Base-by-base conservation (phyloP, 1,139 yeast genomes). In the Debaryomyces sp. region DNA sequence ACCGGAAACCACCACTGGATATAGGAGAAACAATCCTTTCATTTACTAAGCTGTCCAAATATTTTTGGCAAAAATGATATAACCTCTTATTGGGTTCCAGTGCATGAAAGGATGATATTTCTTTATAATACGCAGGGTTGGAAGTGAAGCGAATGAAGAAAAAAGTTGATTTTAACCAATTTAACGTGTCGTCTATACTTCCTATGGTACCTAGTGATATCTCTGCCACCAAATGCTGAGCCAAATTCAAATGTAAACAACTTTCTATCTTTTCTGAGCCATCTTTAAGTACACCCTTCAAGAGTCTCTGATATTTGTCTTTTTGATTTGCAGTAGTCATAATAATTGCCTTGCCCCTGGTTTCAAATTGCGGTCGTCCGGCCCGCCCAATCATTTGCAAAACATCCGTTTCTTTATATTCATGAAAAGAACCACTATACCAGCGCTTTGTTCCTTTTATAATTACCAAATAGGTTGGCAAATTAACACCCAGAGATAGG, bases 341-440 rank as follows among this genome's bases (percentile, higher is more conserved):
- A 12, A 83, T 75, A 2, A 82, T 73, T 4, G 84, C 82, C 39
- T 58, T 64, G n/a, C 77, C 87, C 35, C 73, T 73, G 2, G 65
- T 70, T 54, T 81, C 86, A 59, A 73, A 80, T 43, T 80, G 81
- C 0, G 86, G 85, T 48, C 73, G 68, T 1, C 87, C 86, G 4
- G 85, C 84, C 55, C 84, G 67, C 7, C 86, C 87, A 62, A 82
- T 73, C 86, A 82, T 82, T 60, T 82, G 87, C 43, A 80, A 61
- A 43, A 82, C 67, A 58, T 81, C 86, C 55, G 80, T 71, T 42
- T 82, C 84, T 5, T 82, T 71, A 49, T 82, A 81, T 44, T 82
- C 87, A 43, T 69, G 72, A 50, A 78, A 74, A 15, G 66, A 59
- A 2, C 75, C 75, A 43, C 72, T 75, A 34, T 62, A 63, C 78